Evolutionary conservation across 306 rosid genomes (phyloP), one percentile per base, ranked within the genome.

Genomic region (Malus orientalis): DNA sequence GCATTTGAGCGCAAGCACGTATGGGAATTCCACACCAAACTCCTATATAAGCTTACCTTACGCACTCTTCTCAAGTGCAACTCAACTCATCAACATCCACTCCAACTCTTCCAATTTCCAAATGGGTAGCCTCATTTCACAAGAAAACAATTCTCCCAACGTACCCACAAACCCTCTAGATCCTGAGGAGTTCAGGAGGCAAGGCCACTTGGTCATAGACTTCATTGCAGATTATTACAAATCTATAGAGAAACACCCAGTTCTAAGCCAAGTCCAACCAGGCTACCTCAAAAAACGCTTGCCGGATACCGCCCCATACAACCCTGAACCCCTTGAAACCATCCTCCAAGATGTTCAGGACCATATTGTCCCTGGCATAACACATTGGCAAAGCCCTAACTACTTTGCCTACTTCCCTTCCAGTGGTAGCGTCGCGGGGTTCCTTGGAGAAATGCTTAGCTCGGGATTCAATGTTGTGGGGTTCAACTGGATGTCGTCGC

Each of bases 141-240:
- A 1, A 4, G 38, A 71, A 5, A 0, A 6, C 53, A 70, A 16
- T 54, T 11, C 11, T 44, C 60, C 58, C 45, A 42, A 33, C 7
- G 18, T 32, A 19, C 3, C 22, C 6, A 74, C 45, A 12, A 22
- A 25, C 29, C 81, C 79, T 5, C 40, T 86, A 0, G 81, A 83
- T 38, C 64, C 78, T 6, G 87, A 78, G 20, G 89, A 86, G 27
- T 83, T 83, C 69, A 80, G 89, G 64, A 69, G 29, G 1, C 81
- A 86, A 75, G 87, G 78, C 74, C 76, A 86, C 38, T 75, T 83
- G 78, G 36, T 81, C 6, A 44, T 81, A 1, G 83, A 86, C n/a
- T 86, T 81, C 71, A 68, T 86, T 4, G 87, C 86, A 0, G 82
- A 81, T 62, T 86, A 86, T 40, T 81, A 79, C 74, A 47, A 59